Base-by-base conservation (phyloP, 2,329 filamentous ascomycete genomes). In the Cordyceps farinosa region DNA sequence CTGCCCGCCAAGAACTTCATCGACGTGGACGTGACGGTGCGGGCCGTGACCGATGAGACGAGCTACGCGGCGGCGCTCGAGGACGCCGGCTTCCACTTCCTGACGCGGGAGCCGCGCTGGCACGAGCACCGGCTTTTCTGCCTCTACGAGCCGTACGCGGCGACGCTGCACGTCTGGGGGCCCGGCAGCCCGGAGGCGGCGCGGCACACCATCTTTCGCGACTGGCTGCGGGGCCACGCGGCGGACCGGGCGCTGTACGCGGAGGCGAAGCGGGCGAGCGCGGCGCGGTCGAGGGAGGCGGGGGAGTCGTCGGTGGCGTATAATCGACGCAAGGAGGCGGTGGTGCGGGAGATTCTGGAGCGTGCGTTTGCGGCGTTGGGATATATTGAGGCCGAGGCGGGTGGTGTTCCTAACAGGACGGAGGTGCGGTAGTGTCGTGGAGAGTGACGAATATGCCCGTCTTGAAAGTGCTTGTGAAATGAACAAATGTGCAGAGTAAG, bases 1-100 rank as follows among this genome's bases (percentile, higher is more conserved):
- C 75, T 85, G 3, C 74, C 79, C 0, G 82, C 83, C 52, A 84
- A 85, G 71, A 73, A 75, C 36, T 71, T 84, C 22, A 80, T 85
- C 53, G 82, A 85, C 68, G 75, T 85, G 34, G 83, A 84, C 67
- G 11, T 22, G 22, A 22, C 22, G 22, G 22, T 22, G 22, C 22
- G 22, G 22, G 22, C 22, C 22, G 22, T 22, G 22, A 22, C 22
- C 22, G 73, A 77, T 45, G 81, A 84, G 66, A 69, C 65, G 2
- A 69, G 70, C 1, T 84, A 83, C 64, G 78, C 77, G 8, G 67
- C 73, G 2, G 69, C 70, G 3, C 77, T 84, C 4, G 79, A 82
- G 67, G 65, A 67, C 0, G 74, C 68, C 0, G 80, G 80, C 0
- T 83, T 83, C 56, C 72, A 75, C 15, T 82, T 83, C 55, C 70